Evolutionary conservation across 208 protist genomes (phyloP).

Genomic region (Tritrichomonas musculus): DNA sequence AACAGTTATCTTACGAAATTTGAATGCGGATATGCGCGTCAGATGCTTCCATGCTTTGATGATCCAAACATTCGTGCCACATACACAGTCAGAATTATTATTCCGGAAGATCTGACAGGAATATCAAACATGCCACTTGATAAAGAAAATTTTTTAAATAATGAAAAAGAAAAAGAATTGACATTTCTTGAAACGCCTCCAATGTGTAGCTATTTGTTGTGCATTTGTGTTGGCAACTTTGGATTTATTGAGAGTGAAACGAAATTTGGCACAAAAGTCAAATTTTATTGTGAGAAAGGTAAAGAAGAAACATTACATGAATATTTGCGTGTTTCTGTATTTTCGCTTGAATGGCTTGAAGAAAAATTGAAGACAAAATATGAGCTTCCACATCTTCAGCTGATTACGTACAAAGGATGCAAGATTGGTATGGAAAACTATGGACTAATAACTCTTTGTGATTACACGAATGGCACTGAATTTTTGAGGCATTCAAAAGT

Average conservation of each 20-base stretch:
- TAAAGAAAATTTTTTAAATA: neutral
- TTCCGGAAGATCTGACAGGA: neutral
- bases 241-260: neutral
- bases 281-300: neutral
- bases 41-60: conserved; percentile 45
- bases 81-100: neutral
- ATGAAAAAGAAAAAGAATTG: neutral
- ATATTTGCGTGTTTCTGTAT: neutral
- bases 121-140: conserved; percentile 18
- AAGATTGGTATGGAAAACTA: too few relatives aligned
- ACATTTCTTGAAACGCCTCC: neutral
- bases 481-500: neutral
- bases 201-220: conserved; percentile 24
- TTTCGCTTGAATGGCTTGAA: neutral
- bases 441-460: conserved; percentile 11
- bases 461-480: neutral
- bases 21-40: conserved; percentile 39
- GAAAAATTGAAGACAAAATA: neutral
- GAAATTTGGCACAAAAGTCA: neutral
- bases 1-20: too few relatives aligned
- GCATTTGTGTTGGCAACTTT: neutral
- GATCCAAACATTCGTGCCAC: conserved; percentile 28
- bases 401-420: neutral
- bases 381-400: neutral
- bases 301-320: neutral